These are phyloP conservation scores for Trifolium dubium DNA, from an alignment of 306 rosid species.

Conservation along the genomic window DNA sequence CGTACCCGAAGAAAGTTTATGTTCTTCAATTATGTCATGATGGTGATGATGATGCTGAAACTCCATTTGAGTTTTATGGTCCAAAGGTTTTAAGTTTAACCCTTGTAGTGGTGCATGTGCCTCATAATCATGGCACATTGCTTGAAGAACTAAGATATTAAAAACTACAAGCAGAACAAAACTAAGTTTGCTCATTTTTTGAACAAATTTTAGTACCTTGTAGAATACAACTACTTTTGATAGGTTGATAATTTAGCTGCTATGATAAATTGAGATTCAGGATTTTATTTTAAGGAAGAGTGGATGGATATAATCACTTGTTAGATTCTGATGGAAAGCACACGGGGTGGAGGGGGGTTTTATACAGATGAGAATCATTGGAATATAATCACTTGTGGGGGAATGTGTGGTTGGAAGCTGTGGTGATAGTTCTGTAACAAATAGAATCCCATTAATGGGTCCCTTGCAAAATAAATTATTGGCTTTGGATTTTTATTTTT, in stretches of 20 bases:
- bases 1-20: conserved; percentile 38
- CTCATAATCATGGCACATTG: conserved; percentile 40
- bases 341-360: not conserved
- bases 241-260: not conserved
- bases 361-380: conserved; percentile 38
- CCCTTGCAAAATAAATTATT: conserved; percentile 39
- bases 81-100: conserved; percentile 28
- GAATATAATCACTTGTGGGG: conserved; percentile 18
- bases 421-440: conserved; percentile 38
- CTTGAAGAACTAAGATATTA: conserved; percentile 54
- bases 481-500: not conserved
- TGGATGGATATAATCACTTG: conserved; percentile 30
- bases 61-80: conserved; percentile 35
- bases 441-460: conserved; percentile 33
- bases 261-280: conserved; percentile 6
- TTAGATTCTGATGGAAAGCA: conserved; percentile 17
- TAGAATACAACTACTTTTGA: conserved; percentile 6
- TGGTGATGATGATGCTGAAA: conserved; percentile 21
- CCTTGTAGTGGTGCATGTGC: conserved; percentile 36
- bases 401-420: conserved; percentile 44
- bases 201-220: not conserved
- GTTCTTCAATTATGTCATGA: conserved; percentile 35
- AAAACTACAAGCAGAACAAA: conserved; percentile 49
- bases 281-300: not conserved
- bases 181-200: conserved; percentile 59